phyloP scores from a whole-genome alignment of 179 eudicot species.

The Spergularia azorica region DNA sequence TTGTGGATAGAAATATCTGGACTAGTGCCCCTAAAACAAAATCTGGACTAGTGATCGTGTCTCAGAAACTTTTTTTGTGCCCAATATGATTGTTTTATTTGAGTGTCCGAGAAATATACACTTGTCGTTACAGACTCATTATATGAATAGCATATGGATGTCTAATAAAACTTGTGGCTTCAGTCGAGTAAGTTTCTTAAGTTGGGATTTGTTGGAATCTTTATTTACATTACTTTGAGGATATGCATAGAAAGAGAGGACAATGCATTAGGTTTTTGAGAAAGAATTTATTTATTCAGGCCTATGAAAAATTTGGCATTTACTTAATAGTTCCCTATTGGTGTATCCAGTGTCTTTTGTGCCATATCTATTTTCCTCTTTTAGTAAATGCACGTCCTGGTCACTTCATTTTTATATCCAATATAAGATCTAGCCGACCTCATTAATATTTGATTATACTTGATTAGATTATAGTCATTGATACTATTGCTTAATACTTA shows the following conservation, averaged over 20 bases:
- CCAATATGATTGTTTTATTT: background rate
- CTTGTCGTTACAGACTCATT: conserved; percentile 2
- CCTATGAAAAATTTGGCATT: background rate
- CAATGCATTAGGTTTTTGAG: conserved; percentile 1
- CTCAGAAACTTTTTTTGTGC: background rate
- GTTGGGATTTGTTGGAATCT: conserved; percentile 22
- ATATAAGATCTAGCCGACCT: background rate
- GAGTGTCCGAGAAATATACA: background rate
- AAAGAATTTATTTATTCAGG: background rate
- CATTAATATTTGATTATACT: background rate
- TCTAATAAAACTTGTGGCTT: background rate
- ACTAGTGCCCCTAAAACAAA: background rate
- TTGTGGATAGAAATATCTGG: background rate
- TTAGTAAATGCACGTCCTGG: conserved; percentile 6
- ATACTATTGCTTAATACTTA: conserved; percentile 17
- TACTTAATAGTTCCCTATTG: conserved; percentile 13
- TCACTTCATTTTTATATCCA: background rate
- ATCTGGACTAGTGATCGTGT: background rate
- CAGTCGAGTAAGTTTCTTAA: background rate
- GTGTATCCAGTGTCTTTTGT: conserved; percentile 21
- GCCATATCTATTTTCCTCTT: conserved; percentile 12
- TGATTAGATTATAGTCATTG: conserved; percentile 13
- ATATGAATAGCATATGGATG: background rate
- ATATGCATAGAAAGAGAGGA: conserved; percentile 8
- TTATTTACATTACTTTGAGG: conserved; percentile 11